Evolutionary conservation across 805 yeast species (phyloP).

Genomic region (Sugiyamaella qingdaonensis): DNA sequence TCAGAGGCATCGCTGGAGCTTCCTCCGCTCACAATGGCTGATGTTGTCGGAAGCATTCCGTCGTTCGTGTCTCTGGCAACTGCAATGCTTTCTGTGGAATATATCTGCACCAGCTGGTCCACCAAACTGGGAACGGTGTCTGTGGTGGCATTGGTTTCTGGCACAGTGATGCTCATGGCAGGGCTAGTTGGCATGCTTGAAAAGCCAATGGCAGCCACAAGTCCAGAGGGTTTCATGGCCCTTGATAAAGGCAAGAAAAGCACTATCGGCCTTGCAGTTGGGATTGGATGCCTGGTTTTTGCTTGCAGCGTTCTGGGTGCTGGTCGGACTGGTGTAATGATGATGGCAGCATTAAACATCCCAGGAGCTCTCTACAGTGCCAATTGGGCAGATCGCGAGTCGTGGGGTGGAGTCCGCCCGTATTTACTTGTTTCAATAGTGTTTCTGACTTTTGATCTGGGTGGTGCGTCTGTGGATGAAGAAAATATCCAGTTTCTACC

Average conservation of each 20-base stretch:
- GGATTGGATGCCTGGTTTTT: constrained; percentile 19
- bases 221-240: neutral
- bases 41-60: constrained; percentile 28
- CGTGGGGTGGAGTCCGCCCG: constrained; percentile 10
- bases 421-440: constrained; percentile 12
- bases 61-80: constrained; percentile 31
- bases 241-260: constrained; percentile 8
- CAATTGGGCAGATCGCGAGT: neutral
- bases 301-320: constrained; percentile 24
- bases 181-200: constrained; percentile 21
- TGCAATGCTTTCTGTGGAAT: constrained; percentile 25
- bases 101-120: constrained; percentile 16
- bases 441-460: constrained; percentile 17
- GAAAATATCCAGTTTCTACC: neutral
- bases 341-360: constrained; percentile 20
- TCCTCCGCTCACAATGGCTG: constrained; percentile 2
- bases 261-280: constrained; percentile 19
- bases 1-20: neutral
- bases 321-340: constrained; percentile 18
- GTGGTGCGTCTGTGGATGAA: neutral
- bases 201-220: neutral
- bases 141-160: constrained; percentile 21
- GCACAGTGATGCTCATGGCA: constrained; percentile 23
- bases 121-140: neutral
- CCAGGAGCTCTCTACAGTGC: constrained; percentile 11